phyloP scores from a whole-genome alignment of 768 basidiomycete genomes.

The Leucocoprinus birnbaumii region DNA sequence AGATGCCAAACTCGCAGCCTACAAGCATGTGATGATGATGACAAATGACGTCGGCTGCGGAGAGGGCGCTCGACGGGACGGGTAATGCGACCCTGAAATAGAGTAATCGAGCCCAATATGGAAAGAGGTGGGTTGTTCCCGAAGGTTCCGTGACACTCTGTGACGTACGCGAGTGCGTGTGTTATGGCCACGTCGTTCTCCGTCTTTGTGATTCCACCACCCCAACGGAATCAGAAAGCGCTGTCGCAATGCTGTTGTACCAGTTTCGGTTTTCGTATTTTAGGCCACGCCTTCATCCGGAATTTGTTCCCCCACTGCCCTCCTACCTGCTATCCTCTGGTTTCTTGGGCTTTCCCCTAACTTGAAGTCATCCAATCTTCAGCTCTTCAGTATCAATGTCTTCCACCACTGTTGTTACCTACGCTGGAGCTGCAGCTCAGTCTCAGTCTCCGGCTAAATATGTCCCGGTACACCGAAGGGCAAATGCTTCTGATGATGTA shows the following conservation, averaged over 20 bases:
- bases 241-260: background rate
- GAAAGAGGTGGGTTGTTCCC: slow-evolving; percentile 1
- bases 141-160: slow-evolving; percentile 6
- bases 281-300: background rate
- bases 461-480: slow-evolving; percentile 9
- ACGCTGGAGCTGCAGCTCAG: background rate
- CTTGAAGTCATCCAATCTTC: background rate
- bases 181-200: slow-evolving; percentile 9
- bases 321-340: too few relatives aligned
- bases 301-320: background rate
- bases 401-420: background rate
- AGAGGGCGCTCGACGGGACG: background rate
- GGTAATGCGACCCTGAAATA: background rate
- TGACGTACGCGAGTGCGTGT: too few relatives aligned
- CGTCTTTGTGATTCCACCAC: background rate
- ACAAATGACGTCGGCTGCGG: background rate
- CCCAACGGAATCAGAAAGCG: background rate
- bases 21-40: background rate
- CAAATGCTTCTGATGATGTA: background rate
- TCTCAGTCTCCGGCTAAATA: slow-evolving; percentile 3
- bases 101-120: background rate
- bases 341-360: background rate
- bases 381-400: background rate
- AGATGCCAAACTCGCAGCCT: too few relatives aligned
- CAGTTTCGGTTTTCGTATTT: background rate